Conservation (phyloP, 1,284 basidiomycete genomes). For the Pascua guehoae region DNA sequence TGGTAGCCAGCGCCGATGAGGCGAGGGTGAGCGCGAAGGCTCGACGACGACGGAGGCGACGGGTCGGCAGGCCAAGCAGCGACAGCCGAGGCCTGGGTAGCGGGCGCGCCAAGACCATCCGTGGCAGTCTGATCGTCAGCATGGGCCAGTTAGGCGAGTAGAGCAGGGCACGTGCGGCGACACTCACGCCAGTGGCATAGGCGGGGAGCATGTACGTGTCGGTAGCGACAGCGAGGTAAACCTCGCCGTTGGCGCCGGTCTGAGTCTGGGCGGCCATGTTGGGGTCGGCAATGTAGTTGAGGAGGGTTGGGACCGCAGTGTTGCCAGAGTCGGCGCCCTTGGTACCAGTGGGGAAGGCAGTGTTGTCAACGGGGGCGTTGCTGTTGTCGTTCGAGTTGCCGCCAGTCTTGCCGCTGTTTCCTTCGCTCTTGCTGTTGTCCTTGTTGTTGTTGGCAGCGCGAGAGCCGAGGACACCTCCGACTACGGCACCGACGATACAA, state of each 20-base stretch:
- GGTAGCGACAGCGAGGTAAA: constrained; percentile 56
- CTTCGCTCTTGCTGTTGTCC: constrained; percentile 31
- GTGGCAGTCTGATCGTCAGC: constrained; percentile 64
- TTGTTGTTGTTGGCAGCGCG: constrained; percentile 53
- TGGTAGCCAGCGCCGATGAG: constrained; percentile 88
- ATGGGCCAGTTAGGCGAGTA: background rate
- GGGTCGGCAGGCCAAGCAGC: constrained; percentile 72
- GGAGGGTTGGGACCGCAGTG: constrained; percentile 32
- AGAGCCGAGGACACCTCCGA: constrained; percentile 71
- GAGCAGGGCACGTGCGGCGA: background rate
- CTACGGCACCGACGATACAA: constrained; percentile 68
- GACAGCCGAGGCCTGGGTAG: constrained; percentile 59
- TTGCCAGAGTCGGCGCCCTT: constrained; percentile 23
- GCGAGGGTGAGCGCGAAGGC: constrained; percentile 72
- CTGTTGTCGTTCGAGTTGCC: background rate
- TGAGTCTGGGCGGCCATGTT: constrained; percentile 28
- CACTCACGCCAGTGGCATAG: constrained; percentile 78
- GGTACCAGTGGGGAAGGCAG: constrained; percentile 6
- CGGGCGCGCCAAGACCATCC: constrained; percentile 70
- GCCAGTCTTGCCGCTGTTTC: constrained; percentile 27
- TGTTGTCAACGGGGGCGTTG: background rate
- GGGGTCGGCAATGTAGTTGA: constrained; percentile 16
- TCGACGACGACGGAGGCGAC: constrained; percentile 62
- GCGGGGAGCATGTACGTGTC: constrained; percentile 73
- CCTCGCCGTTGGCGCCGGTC: constrained; percentile 40